Percentiles rank a stretch among this genome's conserved stretches.
Evolutionary conservation across 2,329 filamentous ascomycete genomes (phyloP).

Genomic region (Alternaria sp.): DNA sequence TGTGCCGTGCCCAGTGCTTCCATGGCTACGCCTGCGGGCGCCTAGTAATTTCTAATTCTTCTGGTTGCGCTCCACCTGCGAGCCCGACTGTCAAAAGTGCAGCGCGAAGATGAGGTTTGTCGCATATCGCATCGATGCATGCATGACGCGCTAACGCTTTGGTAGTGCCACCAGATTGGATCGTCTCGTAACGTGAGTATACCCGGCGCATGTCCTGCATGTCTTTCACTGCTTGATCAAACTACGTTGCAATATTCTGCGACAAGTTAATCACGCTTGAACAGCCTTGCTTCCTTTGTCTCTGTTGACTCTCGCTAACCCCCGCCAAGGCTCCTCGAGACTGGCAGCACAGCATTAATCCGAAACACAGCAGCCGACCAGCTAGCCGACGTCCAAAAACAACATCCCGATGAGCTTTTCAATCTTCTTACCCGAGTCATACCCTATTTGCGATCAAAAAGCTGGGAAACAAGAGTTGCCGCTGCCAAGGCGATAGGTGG

Average conservation of each 20-base stretch:
- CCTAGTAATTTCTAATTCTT: slow-evolving; percentile 36
- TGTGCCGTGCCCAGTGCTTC: slow-evolving; percentile 13
- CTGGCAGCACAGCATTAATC: slow-evolving; percentile 93
- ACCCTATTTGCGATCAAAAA: slow-evolving; percentile 93
- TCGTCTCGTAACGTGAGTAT: slow-evolving; percentile 48
- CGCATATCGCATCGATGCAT: slow-evolving; percentile 20
- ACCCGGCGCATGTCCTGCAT: slow-evolving; percentile 14
- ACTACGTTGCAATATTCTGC: neutral
- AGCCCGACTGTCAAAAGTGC: slow-evolving; percentile 5
- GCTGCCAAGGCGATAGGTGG: slow-evolving; percentile 93
- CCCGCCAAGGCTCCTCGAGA: slow-evolving; percentile 81
- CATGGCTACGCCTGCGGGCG: slow-evolving; percentile 31
- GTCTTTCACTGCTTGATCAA: neutral
- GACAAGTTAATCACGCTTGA: neutral
- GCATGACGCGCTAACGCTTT: slow-evolving; percentile 42
- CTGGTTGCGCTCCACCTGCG: slow-evolving; percentile 14
- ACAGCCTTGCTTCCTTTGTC: neutral
- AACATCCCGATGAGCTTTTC: slow-evolving; percentile 96
- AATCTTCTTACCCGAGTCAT: slow-evolving; percentile 92
- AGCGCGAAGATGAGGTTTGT: slow-evolving; percentile 40
- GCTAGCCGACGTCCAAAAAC: slow-evolving; percentile 96
- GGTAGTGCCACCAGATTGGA: slow-evolving; percentile 48
- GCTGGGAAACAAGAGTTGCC: slow-evolving; percentile 95
- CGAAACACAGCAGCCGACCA: slow-evolving; percentile 97
- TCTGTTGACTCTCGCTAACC: slow-evolving; percentile 28